Conservation (phyloP, 257 asterid genomes). For the Schizonepeta tenuifolia region DNA sequence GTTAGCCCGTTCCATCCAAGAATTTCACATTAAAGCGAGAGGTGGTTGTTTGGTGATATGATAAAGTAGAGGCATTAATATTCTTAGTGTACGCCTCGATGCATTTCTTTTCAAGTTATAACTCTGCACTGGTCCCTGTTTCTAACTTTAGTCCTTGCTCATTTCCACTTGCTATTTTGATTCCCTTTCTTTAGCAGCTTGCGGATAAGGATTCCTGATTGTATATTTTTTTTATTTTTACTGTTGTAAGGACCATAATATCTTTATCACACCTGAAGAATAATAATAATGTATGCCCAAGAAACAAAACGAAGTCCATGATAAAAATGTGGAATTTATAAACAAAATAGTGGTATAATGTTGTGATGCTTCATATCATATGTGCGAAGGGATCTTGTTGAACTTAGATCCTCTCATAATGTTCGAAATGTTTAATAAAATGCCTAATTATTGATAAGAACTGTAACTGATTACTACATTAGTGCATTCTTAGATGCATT, state of each 20-base stretch:
- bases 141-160: constrained; percentile 35
- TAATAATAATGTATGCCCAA: background rate
- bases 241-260: background rate
- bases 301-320: background rate
- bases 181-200: constrained; percentile 36
- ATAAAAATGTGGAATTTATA: background rate
- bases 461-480: background rate
- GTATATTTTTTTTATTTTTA: background rate
- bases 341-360: background rate
- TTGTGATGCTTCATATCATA: background rate
- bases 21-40: constrained; percentile 28
- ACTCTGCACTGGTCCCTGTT: constrained; percentile 37
- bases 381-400: background rate
- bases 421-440: background rate
- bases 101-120: constrained; percentile 29
- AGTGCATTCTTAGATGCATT: background rate
- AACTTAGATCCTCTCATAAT: background rate
- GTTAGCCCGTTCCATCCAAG: background rate
- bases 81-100: constrained; percentile 18
- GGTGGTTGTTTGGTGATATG: constrained; percentile 31
- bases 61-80: background rate
- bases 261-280: constrained; percentile 6
- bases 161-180: constrained; percentile 43
- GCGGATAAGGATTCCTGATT: constrained; percentile 34
- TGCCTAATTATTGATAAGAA: constrained; percentile 2